phyloP scores from a whole-genome alignment of 2,329 filamentous ascomycete species.

The Neopestalotiopsis sp. region DNA sequence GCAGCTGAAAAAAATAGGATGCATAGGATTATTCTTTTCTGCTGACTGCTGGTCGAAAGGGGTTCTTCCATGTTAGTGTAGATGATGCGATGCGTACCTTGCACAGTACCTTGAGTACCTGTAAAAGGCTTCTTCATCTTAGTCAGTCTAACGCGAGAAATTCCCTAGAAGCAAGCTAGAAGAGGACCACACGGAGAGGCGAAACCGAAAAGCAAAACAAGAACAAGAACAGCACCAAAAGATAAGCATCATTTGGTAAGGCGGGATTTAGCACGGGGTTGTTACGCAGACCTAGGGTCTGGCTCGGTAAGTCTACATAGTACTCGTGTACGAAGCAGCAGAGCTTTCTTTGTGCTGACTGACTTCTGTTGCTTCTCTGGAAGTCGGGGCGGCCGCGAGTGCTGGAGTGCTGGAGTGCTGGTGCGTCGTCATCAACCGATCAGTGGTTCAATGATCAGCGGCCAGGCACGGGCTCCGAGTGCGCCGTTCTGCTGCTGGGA shows the following conservation, averaged over 20 bases:
- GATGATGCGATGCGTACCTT: background rate
- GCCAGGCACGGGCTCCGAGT: background rate
- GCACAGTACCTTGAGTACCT: background rate
- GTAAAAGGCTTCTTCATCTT: background rate
- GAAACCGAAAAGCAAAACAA: background rate
- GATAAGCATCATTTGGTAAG: background rate
- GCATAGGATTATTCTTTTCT: background rate
- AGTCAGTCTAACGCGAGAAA: background rate
- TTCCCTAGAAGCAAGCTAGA: background rate
- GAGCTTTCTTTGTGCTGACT: background rate
- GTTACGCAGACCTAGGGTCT: background rate
- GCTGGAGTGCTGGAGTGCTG: background rate
- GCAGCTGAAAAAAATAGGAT: background rate
- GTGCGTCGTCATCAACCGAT: slow-evolving; percentile 1
- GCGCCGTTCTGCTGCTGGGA: background rate
- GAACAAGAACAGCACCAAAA: background rate
- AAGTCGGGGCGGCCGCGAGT: background rate
- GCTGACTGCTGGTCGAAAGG: background rate
- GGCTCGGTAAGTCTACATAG: background rate
- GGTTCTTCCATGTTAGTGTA: background rate
- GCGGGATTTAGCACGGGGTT: slow-evolving; percentile 1
- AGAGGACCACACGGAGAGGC: background rate
- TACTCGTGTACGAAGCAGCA: background rate
- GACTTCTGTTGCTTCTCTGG: background rate
- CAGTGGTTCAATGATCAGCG: slow-evolving; percentile 3